phyloP scores from a whole-genome alignment of 2,329 filamentous ascomycete genomes.

The Hypoxylon sp. region DNA sequence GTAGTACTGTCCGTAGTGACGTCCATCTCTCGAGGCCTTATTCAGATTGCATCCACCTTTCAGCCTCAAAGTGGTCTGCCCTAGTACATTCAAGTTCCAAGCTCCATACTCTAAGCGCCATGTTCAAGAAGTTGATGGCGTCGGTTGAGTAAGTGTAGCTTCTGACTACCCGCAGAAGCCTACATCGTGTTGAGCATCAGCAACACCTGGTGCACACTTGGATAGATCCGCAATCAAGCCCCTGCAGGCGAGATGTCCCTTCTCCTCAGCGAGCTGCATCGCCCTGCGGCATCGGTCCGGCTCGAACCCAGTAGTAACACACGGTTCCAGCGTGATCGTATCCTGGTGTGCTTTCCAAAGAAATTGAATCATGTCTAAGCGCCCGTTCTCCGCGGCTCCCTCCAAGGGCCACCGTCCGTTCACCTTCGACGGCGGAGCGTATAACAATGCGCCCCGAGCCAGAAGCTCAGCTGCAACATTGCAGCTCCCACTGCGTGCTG shows the following conservation, averaged over 20 bases:
- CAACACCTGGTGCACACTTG: neutral
- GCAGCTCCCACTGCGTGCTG: conserved; percentile 11
- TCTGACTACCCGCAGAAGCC: neutral
- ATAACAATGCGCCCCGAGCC: neutral
- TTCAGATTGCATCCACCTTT: too few species aligned
- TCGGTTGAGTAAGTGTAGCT: too few species aligned
- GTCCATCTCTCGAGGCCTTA: too few species aligned
- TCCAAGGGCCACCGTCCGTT: conserved; percentile 13
- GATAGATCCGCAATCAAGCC: conserved; percentile 10
- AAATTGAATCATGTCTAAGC: conserved; percentile 22
- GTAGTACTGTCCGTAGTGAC: too few species aligned
- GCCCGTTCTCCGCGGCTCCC: conserved; percentile 14
- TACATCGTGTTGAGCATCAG: neutral
- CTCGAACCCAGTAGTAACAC: neutral
- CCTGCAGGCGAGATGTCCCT: neutral
- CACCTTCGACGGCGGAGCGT: neutral
- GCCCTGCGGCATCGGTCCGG: neutral
- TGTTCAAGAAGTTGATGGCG: too few species aligned
- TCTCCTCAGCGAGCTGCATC: neutral
- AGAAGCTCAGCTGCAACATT: conserved; percentile 4
- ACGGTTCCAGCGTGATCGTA: neutral
- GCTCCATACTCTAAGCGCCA: too few species aligned
- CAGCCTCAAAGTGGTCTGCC: too few species aligned
- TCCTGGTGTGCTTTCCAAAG: conserved; percentile 13
- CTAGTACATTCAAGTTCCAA: too few species aligned